These are phyloP conservation scores for Copromyces sp. DNA, from an alignment of 495 filamentous ascomycete genomes.

Conservation along the genomic window DNA sequence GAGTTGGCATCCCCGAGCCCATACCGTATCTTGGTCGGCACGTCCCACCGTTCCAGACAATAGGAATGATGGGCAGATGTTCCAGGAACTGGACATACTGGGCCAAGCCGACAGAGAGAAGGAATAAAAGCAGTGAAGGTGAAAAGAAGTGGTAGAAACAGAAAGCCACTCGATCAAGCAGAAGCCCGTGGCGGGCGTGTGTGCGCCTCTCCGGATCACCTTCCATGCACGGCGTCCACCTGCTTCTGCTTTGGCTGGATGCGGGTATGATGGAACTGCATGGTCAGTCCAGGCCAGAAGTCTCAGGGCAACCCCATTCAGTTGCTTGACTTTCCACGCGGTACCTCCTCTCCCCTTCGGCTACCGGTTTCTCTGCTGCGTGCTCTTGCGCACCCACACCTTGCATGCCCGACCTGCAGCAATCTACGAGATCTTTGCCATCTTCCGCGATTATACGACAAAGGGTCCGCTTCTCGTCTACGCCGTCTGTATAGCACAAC, in stretches of 20 bases:
- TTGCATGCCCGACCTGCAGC: background rate
- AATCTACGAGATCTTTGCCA: background rate
- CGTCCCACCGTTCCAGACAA: background rate
- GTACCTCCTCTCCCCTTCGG: background rate
- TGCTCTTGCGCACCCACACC: background rate
- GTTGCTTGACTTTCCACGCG: background rate
- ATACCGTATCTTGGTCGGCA: background rate
- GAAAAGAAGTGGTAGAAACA: background rate
- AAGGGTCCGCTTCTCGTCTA: background rate
- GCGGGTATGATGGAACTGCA: background rate
- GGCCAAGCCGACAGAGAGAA: background rate
- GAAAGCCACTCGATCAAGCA: conserved; percentile 13
- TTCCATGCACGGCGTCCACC: background rate
- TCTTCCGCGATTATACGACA: background rate
- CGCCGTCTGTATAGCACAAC: background rate
- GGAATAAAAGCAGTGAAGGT: background rate
- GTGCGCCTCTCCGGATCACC: background rate
- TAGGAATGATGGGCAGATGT: background rate
- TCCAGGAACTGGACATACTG: background rate
- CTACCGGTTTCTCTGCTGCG: background rate
- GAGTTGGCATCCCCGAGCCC: background rate
- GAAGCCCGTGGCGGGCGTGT: background rate
- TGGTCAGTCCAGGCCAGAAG: background rate
- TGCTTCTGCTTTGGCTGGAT: background rate
- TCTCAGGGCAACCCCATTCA: background rate